Percentiles rank a stretch among this genome's conserved stretches.
Conservation (phyloP, 306 rosid species). For the Rosa chinensis region DNA sequence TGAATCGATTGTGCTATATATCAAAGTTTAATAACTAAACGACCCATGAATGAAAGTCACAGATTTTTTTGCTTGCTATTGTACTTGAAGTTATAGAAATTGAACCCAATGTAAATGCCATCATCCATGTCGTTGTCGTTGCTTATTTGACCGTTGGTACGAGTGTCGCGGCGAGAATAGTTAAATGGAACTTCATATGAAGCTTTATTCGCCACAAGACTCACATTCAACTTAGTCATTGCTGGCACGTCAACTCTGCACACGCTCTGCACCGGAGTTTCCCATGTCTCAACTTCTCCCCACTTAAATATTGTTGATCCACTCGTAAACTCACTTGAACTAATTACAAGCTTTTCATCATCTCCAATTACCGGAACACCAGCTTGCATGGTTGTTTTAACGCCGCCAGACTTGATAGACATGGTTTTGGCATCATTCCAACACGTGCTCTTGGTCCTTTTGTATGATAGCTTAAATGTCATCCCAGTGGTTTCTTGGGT, state of each 20-base stretch:
- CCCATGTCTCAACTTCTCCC: conserved; percentile 5
- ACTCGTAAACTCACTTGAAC: background rate
- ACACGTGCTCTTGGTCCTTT: background rate
- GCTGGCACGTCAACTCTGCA: conserved; percentile 8
- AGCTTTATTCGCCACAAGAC: background rate
- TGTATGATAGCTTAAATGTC: background rate
- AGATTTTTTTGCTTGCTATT: background rate
- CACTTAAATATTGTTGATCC: background rate
- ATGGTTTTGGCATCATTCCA: background rate
- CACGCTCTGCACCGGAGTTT: conserved; percentile 15
- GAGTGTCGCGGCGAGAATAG: conserved; percentile 12
- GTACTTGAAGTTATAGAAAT: conserved; percentile 1
- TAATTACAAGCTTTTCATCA: background rate
- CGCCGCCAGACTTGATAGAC: background rate
- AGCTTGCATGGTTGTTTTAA: background rate
- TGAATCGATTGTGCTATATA: too few species aligned
- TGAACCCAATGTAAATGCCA: conserved; percentile 12
- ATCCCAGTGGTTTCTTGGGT: background rate
- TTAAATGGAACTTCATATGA: conserved; percentile 17
- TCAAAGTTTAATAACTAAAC: too few species aligned
- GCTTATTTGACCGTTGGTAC: conserved; percentile 15
- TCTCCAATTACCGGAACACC: background rate
- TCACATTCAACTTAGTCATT: background rate
- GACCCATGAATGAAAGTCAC: background rate
- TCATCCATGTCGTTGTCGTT: background rate